Base-by-base conservation (phyloP, 176 grass and related monocot species). In the Elymus sibiricus region DNA sequence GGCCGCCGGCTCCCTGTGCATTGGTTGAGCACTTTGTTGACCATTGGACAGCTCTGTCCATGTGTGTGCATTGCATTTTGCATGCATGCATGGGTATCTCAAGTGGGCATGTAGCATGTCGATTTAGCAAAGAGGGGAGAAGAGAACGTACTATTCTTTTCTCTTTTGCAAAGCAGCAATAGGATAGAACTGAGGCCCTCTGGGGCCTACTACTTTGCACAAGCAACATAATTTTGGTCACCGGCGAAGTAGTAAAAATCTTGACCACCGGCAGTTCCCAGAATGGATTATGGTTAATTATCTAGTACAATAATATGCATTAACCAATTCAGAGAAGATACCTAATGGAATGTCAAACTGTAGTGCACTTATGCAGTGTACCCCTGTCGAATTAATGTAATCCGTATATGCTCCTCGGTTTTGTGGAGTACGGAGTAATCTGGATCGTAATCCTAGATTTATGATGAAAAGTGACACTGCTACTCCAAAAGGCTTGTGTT, bases 21-120 rank as follows among this genome's bases (percentile, higher is more conserved):
- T 89, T 73, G 55, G 43, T 21, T 66, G 42, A 25, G 66, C 40
- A 42, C 76, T 42, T 79, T 79, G 66, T 79, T 89, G 81, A 84
- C 82, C 81, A 19, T 77, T 79, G 29, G 39, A 70, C 21, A 68
- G 81, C 64, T 71, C 22, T 14, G 39, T 47, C 7, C 19, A 56
- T 24, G 58, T 49, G 39, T 83, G 63, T 16, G 35, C 51, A 11
- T 61, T 51, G 87, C 65, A 70, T 46, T 55, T 72, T 42, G 35
- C 34, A 12, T 15, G 35, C 34, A 12, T 15, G 10, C 44, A 46
- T 47, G 71, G 5, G 7, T 74, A 74, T 75, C 55, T 74, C 51
- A 73, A 73, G 67, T 74, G 68, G 81, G 42, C 55, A 44, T 49
- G 35, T 56, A 51, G 35, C 51, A 64, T 64, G 58, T 64, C n/a